Percentiles rank a stretch among this genome's conserved stretches.
phyloP scores from a whole-genome alignment of 352 stramenopile species.

The Phytophthora nicotianae region DNA sequence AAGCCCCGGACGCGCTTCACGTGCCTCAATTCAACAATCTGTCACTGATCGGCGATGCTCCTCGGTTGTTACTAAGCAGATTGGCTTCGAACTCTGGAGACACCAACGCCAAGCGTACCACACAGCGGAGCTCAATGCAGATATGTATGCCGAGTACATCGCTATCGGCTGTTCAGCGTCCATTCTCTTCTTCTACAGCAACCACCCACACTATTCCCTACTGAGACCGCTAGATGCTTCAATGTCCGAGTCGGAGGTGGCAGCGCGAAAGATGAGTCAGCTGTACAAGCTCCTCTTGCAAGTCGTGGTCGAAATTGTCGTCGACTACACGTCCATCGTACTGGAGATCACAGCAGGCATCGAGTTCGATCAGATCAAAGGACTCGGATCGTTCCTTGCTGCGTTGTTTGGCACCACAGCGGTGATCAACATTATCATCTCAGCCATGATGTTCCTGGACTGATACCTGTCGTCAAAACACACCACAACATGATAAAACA shows the following conservation, averaged over 20 bases:
- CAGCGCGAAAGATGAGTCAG: slow-evolving; percentile 13
- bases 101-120: slow-evolving; percentile 31
- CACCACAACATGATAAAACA: not conserved
- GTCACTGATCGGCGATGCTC: slow-evolving; percentile 6
- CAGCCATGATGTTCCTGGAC: slow-evolving; percentile 41
- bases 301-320: slow-evolving; percentile 27
- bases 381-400: slow-evolving; percentile 34
- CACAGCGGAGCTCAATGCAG: slow-evolving; percentile 32
- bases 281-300: slow-evolving; percentile 24
- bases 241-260: slow-evolving; percentile 5
- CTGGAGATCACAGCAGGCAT: slow-evolving; percentile 39
- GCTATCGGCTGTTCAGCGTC: slow-evolving; percentile 43
- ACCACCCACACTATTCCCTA: slow-evolving; percentile 38
- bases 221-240: slow-evolving; percentile 11
- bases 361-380: slow-evolving; percentile 32
- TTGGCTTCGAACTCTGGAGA: slow-evolving; percentile 30
- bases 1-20: not conserved
- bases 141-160: slow-evolving; percentile 57
- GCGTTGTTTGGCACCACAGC: slow-evolving; percentile 37
- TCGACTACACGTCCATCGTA: slow-evolving; percentile 33
- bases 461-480: slow-evolving; percentile 5
- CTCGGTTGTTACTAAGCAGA: slow-evolving; percentile 12
- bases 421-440: slow-evolving; percentile 44
- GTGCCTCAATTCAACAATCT: slow-evolving; percentile 10
- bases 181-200: slow-evolving; percentile 41